Evolutionary conservation across 2,329 filamentous ascomycete species (phyloP).

Genomic region (Lachnellula suecica): DNA sequence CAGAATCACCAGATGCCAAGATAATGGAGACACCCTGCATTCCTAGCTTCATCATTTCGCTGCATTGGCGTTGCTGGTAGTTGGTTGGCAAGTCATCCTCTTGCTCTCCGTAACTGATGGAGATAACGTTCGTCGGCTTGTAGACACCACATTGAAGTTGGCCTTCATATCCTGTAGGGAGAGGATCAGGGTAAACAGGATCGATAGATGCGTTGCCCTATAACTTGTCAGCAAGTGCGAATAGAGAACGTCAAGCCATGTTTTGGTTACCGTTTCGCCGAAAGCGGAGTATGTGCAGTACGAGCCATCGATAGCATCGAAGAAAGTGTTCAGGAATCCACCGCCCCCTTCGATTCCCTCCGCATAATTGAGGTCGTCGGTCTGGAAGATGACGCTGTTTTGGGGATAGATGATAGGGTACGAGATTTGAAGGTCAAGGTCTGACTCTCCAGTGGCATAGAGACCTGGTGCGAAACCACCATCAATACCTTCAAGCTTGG

Average conservation of each 20-base stretch:
- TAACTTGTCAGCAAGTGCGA: no score
- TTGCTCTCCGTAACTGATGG: slow-evolving; percentile 52
- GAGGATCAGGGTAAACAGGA: slow-evolving; percentile 29
- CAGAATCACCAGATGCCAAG: slow-evolving; percentile 45
- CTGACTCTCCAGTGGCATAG: slow-evolving; percentile 32
- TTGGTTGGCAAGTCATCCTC: slow-evolving; percentile 50
- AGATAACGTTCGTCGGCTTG: slow-evolving; percentile 52
- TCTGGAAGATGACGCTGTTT: slow-evolving; percentile 33
- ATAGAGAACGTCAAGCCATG: slow-evolving; percentile 20
- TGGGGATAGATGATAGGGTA: slow-evolving; percentile 36
- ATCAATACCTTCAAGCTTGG: slow-evolving; percentile 34
- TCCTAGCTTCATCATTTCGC: slow-evolving; percentile 50
- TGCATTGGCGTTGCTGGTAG: slow-evolving; percentile 53
- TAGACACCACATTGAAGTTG: slow-evolving; percentile 35
- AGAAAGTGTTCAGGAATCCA: slow-evolving; percentile 45
- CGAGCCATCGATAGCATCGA: slow-evolving; percentile 44
- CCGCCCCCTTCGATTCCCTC: slow-evolving; percentile 29
- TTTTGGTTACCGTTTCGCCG: slow-evolving; percentile 38
- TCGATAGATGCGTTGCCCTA: no score
- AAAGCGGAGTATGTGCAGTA: slow-evolving; percentile 42
- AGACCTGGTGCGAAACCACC: slow-evolving; percentile 38
- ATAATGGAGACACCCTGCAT: slow-evolving; percentile 45
- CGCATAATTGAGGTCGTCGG: slow-evolving; percentile 36
- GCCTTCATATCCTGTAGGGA: slow-evolving; percentile 10
- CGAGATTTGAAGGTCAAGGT: slow-evolving; percentile 36